Percentiles rank a stretch among this genome's conserved stretches.
Conservation (phyloP, 305 asterid genomes). For the Striga hermonthica region DNA sequence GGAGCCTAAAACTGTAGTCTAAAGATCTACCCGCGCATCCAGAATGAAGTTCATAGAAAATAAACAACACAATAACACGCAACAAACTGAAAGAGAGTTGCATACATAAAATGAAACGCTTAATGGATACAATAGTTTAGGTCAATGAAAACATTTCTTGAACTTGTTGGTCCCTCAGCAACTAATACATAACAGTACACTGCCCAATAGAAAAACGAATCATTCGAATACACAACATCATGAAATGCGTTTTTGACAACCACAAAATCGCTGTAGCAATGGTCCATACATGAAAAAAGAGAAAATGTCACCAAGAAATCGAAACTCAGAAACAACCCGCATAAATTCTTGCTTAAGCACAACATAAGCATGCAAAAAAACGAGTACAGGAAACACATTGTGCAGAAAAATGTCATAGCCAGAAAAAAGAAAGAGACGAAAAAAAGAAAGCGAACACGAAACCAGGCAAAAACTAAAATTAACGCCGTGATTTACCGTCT, state of each 20-base stretch:
- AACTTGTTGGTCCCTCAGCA: background rate
- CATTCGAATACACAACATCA: conserved; percentile 9
- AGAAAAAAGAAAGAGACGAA: too few species aligned
- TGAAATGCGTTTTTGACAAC: background rate
- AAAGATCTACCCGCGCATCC: background rate
- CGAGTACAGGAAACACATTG: background rate
- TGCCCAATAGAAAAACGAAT: conserved; percentile 9
- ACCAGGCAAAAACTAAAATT: background rate
- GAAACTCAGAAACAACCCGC: background rate
- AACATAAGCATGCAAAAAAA: background rate
- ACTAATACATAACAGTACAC: conserved; percentile 5
- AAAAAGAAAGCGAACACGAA: background rate
- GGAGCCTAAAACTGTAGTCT: background rate
- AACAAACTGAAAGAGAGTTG: background rate
- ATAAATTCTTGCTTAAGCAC: conserved; percentile 10
- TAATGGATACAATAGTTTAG: background rate
- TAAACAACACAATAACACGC: background rate
- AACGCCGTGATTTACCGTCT: conserved; percentile 41
- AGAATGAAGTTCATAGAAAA: background rate
- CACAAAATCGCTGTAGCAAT: conserved; percentile 1
- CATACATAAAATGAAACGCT: background rate
- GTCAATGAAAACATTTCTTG: background rate
- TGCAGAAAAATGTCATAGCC: too few species aligned
- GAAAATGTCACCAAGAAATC: conserved; percentile 3
- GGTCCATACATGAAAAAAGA: conserved; percentile 9